Conservation (phyloP, 2,329 filamentous ascomycete species). For the Pseudocercospora fuligena region DNA sequence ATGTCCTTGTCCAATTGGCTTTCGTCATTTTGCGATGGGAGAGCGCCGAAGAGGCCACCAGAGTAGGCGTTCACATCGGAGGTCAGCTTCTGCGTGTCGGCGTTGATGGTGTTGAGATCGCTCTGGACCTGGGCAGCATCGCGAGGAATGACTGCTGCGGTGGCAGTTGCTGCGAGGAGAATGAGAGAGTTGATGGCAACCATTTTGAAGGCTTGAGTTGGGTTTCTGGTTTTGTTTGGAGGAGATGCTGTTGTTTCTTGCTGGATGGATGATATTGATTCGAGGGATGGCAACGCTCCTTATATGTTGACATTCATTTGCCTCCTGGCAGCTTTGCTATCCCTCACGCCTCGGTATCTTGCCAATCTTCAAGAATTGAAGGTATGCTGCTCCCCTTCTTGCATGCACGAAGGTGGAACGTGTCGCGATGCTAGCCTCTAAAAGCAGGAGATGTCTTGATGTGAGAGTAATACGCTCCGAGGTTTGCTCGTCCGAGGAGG, state of each 20-base stretch:
- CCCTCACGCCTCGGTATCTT: slow-evolving; percentile 6
- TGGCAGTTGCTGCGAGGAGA: slow-evolving; percentile 4
- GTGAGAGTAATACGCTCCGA: not conserved
- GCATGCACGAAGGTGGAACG: not conserved
- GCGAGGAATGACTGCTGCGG: slow-evolving; percentile 4
- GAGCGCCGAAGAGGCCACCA: slow-evolving; percentile 10
- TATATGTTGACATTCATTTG: not conserved
- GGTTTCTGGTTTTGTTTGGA: not conserved
- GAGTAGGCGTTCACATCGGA: slow-evolving; percentile 5
- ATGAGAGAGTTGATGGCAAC: not conserved
- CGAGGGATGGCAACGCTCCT: not conserved
- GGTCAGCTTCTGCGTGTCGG: slow-evolving; percentile 1
- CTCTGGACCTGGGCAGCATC: not conserved
- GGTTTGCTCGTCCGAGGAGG: not conserved
- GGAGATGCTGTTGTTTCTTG: not conserved
- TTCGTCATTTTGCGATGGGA: slow-evolving; percentile 4
- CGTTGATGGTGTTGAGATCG: slow-evolving; percentile 13
- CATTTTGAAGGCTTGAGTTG: not conserved
- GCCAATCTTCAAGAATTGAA: not conserved
- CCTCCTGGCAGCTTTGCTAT: not conserved
- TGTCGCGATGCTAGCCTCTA: not conserved
- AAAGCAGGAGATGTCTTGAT: not conserved
- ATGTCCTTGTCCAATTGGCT: not conserved
- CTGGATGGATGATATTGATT: not conserved
- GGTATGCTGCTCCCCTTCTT: not conserved